A percentile compares a stretch with the other conserved stretches of the same genome.
Evolutionary conservation across 768 basidiomycete species (phyloP).

Genomic region (Mycena belliarum): DNA sequence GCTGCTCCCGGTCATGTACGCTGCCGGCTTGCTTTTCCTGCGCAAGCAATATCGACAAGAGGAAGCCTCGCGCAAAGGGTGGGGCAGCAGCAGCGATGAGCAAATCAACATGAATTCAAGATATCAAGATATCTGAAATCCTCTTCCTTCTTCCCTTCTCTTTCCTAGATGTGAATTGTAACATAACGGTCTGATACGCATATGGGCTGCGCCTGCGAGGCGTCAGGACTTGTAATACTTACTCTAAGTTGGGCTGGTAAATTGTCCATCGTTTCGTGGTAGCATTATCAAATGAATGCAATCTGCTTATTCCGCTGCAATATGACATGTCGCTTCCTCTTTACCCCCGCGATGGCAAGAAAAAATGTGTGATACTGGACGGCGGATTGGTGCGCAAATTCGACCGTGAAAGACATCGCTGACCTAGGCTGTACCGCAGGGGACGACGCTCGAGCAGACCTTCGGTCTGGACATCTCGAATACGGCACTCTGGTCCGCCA

Average conservation of each 20-base stretch:
- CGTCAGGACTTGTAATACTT: neutral
- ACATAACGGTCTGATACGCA: neutral
- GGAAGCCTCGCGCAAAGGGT: conserved; percentile 20
- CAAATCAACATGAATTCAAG: neutral
- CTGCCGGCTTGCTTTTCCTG: conserved; percentile 42
- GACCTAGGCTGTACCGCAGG: too few species aligned
- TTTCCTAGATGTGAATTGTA: neutral
- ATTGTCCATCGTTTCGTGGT: too few species aligned
- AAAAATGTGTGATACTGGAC: conserved; percentile 1
- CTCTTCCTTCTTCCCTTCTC: too few species aligned
- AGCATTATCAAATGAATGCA: neutral
- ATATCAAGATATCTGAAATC: conserved; percentile 11
- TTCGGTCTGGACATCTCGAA: conserved; percentile 49
- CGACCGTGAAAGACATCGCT: neutral
- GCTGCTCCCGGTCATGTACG: conserved; percentile 48
- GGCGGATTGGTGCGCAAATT: conserved; percentile 8
- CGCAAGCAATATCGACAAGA: conserved; percentile 53
- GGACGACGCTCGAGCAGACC: conserved; percentile 58
- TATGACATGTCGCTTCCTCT: conserved; percentile 8
- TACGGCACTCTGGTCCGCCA: conserved; percentile 72
- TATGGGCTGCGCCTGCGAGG: too few species aligned
- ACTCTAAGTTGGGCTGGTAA: too few species aligned
- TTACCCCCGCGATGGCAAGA: neutral
- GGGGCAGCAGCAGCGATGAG: neutral
- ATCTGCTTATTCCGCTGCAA: neutral